phyloP scores from a whole-genome alignment of 1,284 basidiomycete genomes.

The Agaricales sp. region DNA sequence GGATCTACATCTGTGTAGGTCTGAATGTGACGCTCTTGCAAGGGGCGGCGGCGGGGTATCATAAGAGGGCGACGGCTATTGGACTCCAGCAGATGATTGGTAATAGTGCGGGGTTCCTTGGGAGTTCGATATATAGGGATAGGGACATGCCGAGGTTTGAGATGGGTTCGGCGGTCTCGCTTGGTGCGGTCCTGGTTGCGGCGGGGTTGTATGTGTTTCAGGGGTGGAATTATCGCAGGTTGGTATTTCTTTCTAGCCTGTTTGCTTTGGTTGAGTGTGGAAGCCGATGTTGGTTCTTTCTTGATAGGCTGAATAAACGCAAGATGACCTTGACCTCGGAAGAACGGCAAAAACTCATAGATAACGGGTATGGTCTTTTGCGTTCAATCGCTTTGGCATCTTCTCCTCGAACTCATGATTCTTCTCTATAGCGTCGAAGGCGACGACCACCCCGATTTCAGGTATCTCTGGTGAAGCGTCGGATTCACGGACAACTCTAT shows the following conservation, averaged over 20 bases:
- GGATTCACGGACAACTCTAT: no score
- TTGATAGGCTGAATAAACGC: background rate
- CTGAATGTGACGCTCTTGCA: background rate
- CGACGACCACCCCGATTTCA: conserved; percentile 1
- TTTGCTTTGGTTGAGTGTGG: background rate
- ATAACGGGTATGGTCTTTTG: background rate
- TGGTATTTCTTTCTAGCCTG: background rate
- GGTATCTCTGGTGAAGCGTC: background rate
- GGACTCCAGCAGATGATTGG: conserved; percentile 1
- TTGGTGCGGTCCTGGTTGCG: background rate
- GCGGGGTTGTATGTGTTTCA: background rate
- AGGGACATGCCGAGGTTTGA: background rate
- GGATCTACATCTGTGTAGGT: conserved; percentile 1
- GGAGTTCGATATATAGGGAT: conserved; percentile 1
- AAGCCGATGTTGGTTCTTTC: background rate
- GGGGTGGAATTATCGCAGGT: background rate
- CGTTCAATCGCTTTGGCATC: background rate
- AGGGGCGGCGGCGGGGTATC: background rate
- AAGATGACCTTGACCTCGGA: background rate
- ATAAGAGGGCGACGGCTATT: background rate
- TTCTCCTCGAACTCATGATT: background rate
- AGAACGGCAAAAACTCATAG: background rate
- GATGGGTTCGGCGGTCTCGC: background rate
- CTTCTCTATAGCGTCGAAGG: background rate
- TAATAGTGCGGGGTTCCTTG: background rate